Conservation (phyloP, 768 basidiomycete genomes). For the Psilocybe azurescens region DNA sequence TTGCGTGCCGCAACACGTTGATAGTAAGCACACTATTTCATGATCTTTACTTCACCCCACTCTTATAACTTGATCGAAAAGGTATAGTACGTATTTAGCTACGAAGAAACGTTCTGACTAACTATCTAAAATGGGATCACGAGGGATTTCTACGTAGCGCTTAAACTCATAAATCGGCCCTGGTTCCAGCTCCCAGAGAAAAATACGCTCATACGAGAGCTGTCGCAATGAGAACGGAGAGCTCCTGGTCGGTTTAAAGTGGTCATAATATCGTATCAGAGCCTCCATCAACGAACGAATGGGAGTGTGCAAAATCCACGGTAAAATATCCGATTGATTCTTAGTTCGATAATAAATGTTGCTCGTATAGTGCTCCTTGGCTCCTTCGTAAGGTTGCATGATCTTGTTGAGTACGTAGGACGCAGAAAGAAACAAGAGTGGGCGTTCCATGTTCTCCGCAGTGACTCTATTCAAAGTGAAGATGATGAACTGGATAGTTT, state of each 20-base stretch:
- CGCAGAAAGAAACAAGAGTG: not conserved
- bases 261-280: not conserved
- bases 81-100: too few relatives aligned
- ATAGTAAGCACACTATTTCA: too few relatives aligned
- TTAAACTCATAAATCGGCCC: not conserved
- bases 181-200: not conserved
- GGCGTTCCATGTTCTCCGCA: not conserved
- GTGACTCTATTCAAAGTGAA: not conserved
- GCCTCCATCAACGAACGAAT: not conserved
- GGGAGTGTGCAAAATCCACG: not conserved
- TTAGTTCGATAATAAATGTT: not conserved
- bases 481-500: not conserved
- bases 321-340: not conserved
- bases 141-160: not conserved
- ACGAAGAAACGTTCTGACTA: too few relatives aligned
- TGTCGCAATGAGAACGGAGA: constrained; percentile 2
- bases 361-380: not conserved
- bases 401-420: not conserved
- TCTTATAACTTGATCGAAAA: too few relatives aligned
- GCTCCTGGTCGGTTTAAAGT: not conserved
- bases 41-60: too few relatives aligned
- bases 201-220: constrained; percentile 4
- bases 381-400: not conserved
- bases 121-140: not conserved
- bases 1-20: too few relatives aligned